phyloP scores from a whole-genome alignment of 768 basidiomycete species.

The Pholiota conissans region DNA sequence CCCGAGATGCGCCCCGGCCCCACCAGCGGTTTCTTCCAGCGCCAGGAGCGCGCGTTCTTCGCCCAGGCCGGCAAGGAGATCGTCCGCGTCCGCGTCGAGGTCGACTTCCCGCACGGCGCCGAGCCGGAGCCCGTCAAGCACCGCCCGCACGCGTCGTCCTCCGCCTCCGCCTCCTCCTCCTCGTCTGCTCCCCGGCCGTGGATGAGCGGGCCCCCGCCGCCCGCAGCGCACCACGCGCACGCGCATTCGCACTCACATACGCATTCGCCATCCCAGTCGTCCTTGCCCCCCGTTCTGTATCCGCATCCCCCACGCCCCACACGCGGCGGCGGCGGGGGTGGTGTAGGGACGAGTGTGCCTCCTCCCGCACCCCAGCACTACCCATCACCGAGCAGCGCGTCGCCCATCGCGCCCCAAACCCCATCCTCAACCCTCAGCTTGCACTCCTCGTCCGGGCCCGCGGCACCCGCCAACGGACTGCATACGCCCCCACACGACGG shows the following conservation, averaged over 20 bases:
- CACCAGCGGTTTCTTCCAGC: conserved; percentile 71
- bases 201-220: conserved; percentile 21
- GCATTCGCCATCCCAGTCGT: conserved; percentile 30
- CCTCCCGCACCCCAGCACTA: no score
- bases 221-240: conserved; percentile 23
- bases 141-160: conserved; percentile 7
- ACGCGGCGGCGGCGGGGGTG: conserved; percentile 25
- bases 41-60: conserved; percentile 80
- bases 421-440: neutral
- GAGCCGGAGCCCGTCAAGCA: conserved; percentile 29
- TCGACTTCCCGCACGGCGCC: conserved; percentile 49
- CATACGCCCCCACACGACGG: neutral
- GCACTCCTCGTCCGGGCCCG: no score
- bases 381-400: no score
- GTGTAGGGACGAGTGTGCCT: no score
- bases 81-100: conserved; percentile 70
- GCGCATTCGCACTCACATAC: no score
- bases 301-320: conserved; percentile 36
- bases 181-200: conserved; percentile 24
- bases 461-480: neutral
- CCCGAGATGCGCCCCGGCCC: conserved; percentile 60
- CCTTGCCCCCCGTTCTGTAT: conserved; percentile 28
- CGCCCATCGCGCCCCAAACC: neutral
- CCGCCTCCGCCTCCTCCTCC: neutral
- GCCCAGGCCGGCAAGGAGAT: conserved; percentile 78